phyloP scores from a whole-genome alignment of 1,284 basidiomycete species.

The Microstroma glucosiphilum region DNA sequence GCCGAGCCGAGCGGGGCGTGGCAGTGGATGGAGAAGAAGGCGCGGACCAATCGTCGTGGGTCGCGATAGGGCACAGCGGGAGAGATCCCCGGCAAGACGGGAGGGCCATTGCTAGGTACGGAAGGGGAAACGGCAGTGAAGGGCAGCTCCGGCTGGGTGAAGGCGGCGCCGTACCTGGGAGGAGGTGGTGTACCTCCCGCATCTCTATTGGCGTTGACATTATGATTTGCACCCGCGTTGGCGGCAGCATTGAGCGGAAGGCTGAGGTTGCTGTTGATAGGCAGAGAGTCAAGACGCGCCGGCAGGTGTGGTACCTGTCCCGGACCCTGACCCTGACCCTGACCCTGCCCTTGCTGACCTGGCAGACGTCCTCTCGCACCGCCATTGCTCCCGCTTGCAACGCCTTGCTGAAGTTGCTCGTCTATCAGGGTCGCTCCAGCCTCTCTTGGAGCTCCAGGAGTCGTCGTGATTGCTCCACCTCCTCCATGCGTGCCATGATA shows the following conservation, averaged over 20 bases:
- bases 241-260: background rate
- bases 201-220: background rate
- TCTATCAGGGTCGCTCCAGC: background rate
- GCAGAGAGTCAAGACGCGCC: too few relatives aligned
- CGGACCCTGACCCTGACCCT: background rate
- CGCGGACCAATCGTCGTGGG: slow-evolving; percentile 52
- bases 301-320: too few relatives aligned
- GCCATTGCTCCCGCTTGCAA: too few relatives aligned
- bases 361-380: background rate
- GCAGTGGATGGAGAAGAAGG: slow-evolving; percentile 76
- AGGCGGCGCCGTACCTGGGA: background rate
- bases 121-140: background rate
- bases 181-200: background rate
- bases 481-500: background rate
- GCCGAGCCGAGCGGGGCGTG: slow-evolving; percentile 72
- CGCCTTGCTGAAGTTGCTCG: background rate
- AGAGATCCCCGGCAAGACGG: slow-evolving; percentile 5
- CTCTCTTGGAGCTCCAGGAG: background rate
- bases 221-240: background rate
- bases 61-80: slow-evolving; percentile 50
- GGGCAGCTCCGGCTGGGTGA: background rate
- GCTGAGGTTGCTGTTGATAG: too few relatives aligned
- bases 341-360: background rate
- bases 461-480: background rate
- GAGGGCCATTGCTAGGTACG: background rate